Evolutionary conservation across 345 rosid species (phyloP).

Genomic region (Bruguiera sexangula): DNA sequence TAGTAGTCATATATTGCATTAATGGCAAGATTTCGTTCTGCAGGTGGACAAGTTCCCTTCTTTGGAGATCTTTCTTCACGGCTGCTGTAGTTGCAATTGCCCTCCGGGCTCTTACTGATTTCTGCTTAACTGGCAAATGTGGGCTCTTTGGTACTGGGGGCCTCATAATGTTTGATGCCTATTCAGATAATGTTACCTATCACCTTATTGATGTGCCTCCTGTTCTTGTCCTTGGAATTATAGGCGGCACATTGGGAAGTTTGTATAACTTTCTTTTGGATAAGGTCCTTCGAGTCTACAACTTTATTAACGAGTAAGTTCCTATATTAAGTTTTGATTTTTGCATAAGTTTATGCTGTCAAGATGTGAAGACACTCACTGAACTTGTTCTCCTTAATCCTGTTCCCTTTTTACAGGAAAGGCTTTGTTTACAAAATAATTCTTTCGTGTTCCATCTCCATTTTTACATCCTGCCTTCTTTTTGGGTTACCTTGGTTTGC

Average conservation of each 20-base stretch:
- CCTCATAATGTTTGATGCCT: conserved; percentile 78
- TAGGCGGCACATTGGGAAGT: conserved; percentile 89
- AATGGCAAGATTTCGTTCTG: conserved; percentile 10
- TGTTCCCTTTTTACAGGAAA: conserved; percentile 70
- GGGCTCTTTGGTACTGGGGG: conserved; percentile 95
- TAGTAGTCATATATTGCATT: background rate
- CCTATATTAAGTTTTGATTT: conserved; percentile 7
- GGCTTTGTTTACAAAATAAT: conserved; percentile 51
- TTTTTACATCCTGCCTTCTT: conserved; percentile 80
- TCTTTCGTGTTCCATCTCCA: conserved; percentile 65
- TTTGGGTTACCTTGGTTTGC: conserved; percentile 92
- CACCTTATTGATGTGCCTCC: conserved; percentile 71
- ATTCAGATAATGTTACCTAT: conserved; percentile 62
- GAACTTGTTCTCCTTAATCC: conserved; percentile 20
- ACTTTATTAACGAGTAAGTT: conserved; percentile 70
- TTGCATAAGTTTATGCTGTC: conserved; percentile 3
- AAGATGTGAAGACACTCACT: conserved; percentile 5
- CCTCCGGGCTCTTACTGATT: conserved; percentile 79
- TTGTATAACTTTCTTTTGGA: conserved; percentile 63
- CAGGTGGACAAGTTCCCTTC: conserved; percentile 91
- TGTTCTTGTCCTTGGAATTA: conserved; percentile 72
- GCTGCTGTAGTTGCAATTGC: conserved; percentile 84
- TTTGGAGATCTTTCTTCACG: conserved; percentile 91
- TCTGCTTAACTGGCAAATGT: conserved; percentile 76
- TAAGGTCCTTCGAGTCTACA: conserved; percentile 71